Conservation (phyloP, 1,284 basidiomycete genomes). For the Athelia psychrophila region DNA sequence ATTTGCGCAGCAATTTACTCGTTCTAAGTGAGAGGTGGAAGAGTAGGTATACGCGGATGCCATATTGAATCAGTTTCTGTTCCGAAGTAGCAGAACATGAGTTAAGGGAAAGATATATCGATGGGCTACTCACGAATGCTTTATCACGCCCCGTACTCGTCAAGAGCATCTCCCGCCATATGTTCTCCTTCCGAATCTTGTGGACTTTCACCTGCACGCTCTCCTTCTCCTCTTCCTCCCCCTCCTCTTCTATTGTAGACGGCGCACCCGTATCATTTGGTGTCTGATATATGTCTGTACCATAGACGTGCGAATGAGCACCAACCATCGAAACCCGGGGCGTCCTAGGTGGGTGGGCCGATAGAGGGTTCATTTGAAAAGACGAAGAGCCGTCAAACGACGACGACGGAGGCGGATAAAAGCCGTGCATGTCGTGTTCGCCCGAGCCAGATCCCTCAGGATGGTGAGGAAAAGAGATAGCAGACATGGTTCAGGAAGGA, state of each 20-base stretch:
- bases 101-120: slow-evolving; percentile 1
- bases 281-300: slow-evolving; percentile 33
- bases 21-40: slow-evolving; percentile 56
- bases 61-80: slow-evolving; percentile 83
- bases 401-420: slow-evolving; percentile 33
- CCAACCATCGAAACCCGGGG: slow-evolving; percentile 54
- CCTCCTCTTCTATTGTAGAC: slow-evolving; percentile 33
- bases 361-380: slow-evolving; percentile 79
- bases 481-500: slow-evolving; percentile 36
- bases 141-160: slow-evolving; percentile 79
- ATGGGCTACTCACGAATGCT: slow-evolving; percentile 59
- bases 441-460: slow-evolving; percentile 19
- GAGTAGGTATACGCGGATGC: slow-evolving; percentile 67
- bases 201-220: slow-evolving; percentile 37
- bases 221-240: slow-evolving; percentile 43
- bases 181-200: slow-evolving; percentile 54
- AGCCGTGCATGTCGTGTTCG: slow-evolving; percentile 25
- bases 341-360: slow-evolving; percentile 72
- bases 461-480: slow-evolving; percentile 41
- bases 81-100: slow-evolving; percentile 1
- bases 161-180: slow-evolving; percentile 75
- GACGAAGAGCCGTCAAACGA: slow-evolving; percentile 37
- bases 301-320: slow-evolving; percentile 32
- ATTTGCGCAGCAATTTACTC: slow-evolving; percentile 42
- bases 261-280: slow-evolving; percentile 33